These are phyloP conservation scores for Helicocarpus griseus DNA, from an alignment of 2,329 filamentous ascomycete genomes.

Conservation along the genomic window DNA sequence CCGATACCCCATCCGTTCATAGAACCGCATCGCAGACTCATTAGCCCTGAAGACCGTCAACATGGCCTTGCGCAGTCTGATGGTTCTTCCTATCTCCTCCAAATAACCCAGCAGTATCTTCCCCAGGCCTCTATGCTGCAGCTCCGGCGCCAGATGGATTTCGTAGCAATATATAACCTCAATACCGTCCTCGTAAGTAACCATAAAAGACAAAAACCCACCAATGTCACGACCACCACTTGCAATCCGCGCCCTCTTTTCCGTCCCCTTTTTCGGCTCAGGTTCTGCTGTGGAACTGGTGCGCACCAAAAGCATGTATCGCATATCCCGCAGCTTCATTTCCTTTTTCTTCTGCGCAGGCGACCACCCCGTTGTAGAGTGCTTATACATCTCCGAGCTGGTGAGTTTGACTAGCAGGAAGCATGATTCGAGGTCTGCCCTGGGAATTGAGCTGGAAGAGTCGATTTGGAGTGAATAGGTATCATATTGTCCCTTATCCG, in stretches of 20 bases:
- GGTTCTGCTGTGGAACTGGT: not conserved
- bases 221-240: constrained; percentile 8
- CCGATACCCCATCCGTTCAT: constrained; percentile 41
- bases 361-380: constrained; percentile 47
- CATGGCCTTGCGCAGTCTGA: constrained; percentile 48
- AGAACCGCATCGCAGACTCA: constrained; percentile 37
- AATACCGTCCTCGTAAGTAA: constrained; percentile 45
- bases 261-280: not conserved
- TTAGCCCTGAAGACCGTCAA: constrained; percentile 51
- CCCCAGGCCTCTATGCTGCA: constrained; percentile 44
- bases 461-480: constrained; percentile 21
- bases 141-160: constrained; percentile 41
- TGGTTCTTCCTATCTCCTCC: constrained; percentile 37
- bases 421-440: constrained; percentile 39
- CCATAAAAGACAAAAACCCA: constrained; percentile 46
- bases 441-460: constrained; percentile 28
- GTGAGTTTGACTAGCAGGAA: constrained; percentile 45
- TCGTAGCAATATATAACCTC: constrained; percentile 57
- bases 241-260: not conserved
- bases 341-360: constrained; percentile 44
- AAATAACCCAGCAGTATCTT: constrained; percentile 39
- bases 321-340: constrained; percentile 51
- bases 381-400: constrained; percentile 43
- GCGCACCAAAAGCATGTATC: constrained; percentile 43
- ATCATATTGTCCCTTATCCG: constrained; percentile 3